phyloP scores from a whole-genome alignment of 208 protist species.

The Leishmania tarentolae region DNA sequence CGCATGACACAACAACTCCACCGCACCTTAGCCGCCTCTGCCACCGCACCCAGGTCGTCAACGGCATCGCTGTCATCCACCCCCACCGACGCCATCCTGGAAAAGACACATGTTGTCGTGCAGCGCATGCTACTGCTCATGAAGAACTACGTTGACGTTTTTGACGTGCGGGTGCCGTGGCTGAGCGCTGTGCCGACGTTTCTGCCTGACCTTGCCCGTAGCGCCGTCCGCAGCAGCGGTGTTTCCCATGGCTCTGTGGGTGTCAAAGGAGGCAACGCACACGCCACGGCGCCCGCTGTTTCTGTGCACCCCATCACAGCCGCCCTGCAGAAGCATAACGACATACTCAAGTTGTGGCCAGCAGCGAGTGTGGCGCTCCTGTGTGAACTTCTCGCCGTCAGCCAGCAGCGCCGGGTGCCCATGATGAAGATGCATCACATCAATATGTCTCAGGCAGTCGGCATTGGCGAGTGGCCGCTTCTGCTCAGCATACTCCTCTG shows the following conservation, averaged over 20 bases:
- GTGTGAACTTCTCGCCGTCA: constrained; percentile 71
- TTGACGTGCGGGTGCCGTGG: constrained; percentile 79
- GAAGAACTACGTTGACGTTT: constrained; percentile 76
- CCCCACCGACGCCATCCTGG: constrained; percentile 6
- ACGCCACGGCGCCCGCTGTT: background rate
- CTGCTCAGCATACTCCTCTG: constrained; percentile 83
- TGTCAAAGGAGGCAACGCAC: background rate
- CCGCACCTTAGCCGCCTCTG: constrained; percentile 35
- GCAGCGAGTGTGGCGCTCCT: constrained; percentile 58
- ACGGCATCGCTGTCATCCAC: background rate
- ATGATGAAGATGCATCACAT: constrained; percentile 90
- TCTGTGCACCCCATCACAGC: constrained; percentile 40
- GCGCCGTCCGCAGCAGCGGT: background rate
- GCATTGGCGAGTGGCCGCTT: constrained; percentile 80
- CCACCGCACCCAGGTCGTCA: background rate
- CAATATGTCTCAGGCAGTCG: constrained; percentile 56
- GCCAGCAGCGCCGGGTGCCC: constrained; percentile 59
- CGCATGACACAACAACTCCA: constrained; percentile 91
- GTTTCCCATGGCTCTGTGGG: background rate
- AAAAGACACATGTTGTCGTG: constrained; percentile 63
- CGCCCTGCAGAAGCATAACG: constrained; percentile 46
- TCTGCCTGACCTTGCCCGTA: constrained; percentile 48
- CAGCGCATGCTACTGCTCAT: constrained; percentile 85
- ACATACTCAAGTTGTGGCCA: constrained; percentile 39
- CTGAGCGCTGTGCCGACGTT: constrained; percentile 69